Conservation (phyloP, 805 yeast genomes). For the Yarrowia porcina region DNA sequence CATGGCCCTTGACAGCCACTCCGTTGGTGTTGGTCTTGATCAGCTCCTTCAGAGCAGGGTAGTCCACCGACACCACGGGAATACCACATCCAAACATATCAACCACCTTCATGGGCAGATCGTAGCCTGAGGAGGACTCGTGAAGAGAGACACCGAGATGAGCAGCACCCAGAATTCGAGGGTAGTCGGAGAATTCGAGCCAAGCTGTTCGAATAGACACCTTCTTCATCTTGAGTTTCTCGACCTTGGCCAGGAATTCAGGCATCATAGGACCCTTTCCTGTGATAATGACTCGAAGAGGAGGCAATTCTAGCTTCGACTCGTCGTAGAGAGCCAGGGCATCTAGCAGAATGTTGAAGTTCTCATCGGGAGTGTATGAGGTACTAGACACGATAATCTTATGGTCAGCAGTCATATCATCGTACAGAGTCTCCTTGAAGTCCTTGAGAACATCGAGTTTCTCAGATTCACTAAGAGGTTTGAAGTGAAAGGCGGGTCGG, state of each 20-base stretch:
- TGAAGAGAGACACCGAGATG: constrained; percentile 90
- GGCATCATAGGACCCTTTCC: constrained; percentile 88
- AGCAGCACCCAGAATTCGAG: constrained; percentile 66
- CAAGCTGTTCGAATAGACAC: constrained; percentile 66
- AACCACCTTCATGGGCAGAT: constrained; percentile 94
- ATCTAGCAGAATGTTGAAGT: constrained; percentile 63
- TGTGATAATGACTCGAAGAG: constrained; percentile 73
- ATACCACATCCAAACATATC: constrained; percentile 96
- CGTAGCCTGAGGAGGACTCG: constrained; percentile 87
- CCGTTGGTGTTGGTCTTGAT: constrained; percentile 74
- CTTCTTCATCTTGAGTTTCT: constrained; percentile 43
- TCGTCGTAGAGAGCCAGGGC: constrained; percentile 63
- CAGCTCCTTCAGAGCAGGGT: constrained; percentile 74
- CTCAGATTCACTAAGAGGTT: constrained; percentile 44
- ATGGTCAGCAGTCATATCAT: constrained; percentile 44
- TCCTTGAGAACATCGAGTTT: constrained; percentile 39
- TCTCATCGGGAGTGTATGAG: constrained; percentile 95
- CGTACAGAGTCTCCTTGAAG: constrained; percentile 39
- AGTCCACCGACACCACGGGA: constrained; percentile 78
- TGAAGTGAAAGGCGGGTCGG: constrained; percentile 61
- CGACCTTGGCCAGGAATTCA: constrained; percentile 49
- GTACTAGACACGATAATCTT: constrained; percentile 82
- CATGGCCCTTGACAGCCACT: constrained; percentile 45
- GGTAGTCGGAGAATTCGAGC: constrained; percentile 78
- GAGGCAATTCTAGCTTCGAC: constrained; percentile 39